Evolutionary conservation across 192 early-diverging fungal species (phyloP).

Genomic region (Rhizoclosmatium globosum): DNA sequence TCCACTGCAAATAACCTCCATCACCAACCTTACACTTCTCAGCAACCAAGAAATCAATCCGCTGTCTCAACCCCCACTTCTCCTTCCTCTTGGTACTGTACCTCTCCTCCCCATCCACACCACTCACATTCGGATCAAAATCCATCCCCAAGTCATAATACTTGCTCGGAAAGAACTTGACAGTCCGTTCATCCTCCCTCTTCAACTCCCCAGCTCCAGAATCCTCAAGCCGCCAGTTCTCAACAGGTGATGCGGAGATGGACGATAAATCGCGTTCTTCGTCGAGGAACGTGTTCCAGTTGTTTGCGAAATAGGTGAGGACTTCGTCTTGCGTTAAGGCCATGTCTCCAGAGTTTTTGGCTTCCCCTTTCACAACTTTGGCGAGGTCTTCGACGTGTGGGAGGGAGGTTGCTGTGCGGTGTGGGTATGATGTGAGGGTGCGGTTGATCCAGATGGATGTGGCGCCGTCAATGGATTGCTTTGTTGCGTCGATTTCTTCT

Average conservation of each 20-base stretch:
- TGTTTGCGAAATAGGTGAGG: conserved; percentile 4
- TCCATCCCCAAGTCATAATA: conserved; percentile 3
- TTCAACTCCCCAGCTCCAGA: neutral
- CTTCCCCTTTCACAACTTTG: conserved; percentile 34
- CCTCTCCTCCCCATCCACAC: conserved; percentile 11
- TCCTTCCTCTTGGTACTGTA: conserved; percentile 9
- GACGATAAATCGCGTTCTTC: conserved; percentile 9
- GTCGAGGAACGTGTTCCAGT: conserved; percentile 30
- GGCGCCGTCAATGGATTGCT: conserved; percentile 1
- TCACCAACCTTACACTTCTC: conserved; percentile 1
- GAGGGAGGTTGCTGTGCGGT: conserved; percentile 22
- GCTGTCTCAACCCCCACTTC: conserved; percentile 31
- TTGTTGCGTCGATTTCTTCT: neutral
- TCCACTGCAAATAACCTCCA: conserved; percentile 5
- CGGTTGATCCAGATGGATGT: conserved; percentile 7
- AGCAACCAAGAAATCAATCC: conserved; percentile 11
- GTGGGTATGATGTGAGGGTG: conserved; percentile 13
- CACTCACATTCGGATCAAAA: conserved; percentile 11
- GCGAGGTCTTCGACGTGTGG: conserved; percentile 15
- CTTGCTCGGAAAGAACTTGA: neutral
- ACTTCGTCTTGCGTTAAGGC: conserved; percentile 30
- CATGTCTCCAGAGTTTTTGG: conserved; percentile 15
- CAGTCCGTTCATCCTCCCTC: neutral
- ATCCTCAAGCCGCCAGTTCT: conserved; percentile 11
- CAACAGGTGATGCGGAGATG: conserved; percentile 8